Evolutionary conservation across 106 monocot genomes (phyloP), one percentile per base, ranked within the genome.

Genomic region (Dendrobium officinale): DNA sequence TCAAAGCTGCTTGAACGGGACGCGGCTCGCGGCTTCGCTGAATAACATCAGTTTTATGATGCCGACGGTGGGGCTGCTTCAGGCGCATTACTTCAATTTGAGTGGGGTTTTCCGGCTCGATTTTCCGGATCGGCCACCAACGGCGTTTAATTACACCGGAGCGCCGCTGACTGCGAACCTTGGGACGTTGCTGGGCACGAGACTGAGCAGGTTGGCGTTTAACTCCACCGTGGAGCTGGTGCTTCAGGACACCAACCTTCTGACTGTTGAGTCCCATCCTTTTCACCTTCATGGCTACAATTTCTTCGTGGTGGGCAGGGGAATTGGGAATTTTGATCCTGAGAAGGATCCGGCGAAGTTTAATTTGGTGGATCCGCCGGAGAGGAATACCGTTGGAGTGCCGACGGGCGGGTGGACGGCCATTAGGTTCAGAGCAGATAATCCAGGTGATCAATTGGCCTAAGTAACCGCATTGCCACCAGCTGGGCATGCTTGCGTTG

Each of bases 291-390:
- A 84, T 27, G 83, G 83, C 24, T 79, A 61, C 78, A 84, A 79
- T 42, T 84, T 84, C 79, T 84, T 79, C 15, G 83, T 84, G n/a
- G 83, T 84, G 1, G 83, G 83, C n/a, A 84, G 59, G 55, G 83
- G 83, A 7, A 16, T 24, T 1, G 83, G 79, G 15, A 84, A 84
- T 58, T 84, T 79, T 10, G 75, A 84, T 24, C 61, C 73, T 19
- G 79, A 31, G 9, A 84, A 64, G 44, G 83, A 84, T 44, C 79
- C 79, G 27, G 79, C 79, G 6, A 84, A 79, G 61, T 79, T 59
- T 42, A 84, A 84, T 49, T 79, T 84, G 79, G 75, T 79, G 4
- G 83, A 84, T 37, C 83, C 83, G 55, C 83, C 79, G 45, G 83
- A 84, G 56, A 79, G 83, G 55, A 84, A 84, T 42, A 84, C 83